A percentile compares a stretch with the other conserved stretches of the same genome.
Conservation (phyloP, 2,329 filamentous ascomycete species). For the Trichoderma sp. region DNA sequence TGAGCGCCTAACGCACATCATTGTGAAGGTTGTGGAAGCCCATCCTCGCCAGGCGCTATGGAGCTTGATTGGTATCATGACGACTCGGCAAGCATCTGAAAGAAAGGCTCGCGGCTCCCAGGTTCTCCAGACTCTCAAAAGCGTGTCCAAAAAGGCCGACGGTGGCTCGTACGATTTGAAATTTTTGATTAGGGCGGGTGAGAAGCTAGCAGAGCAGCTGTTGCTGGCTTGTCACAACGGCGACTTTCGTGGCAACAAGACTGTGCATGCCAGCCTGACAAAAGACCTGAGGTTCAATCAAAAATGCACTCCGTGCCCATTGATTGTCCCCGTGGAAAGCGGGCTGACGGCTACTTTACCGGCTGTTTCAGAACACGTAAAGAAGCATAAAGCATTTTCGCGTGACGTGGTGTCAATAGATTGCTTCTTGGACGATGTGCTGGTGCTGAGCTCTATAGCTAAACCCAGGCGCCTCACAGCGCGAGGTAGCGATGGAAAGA, state of each 20-base stretch:
- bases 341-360: conserved; percentile 83
- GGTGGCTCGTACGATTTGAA: conserved; percentile 62
- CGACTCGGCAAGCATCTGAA: conserved; percentile 70
- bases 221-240: conserved; percentile 78
- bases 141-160: conserved; percentile 54
- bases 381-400: conserved; percentile 83
- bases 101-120: conserved; percentile 57
- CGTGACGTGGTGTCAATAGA: conserved; percentile 82
- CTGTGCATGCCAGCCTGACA: conserved; percentile 69
- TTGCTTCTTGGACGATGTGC: conserved; percentile 80
- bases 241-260: conserved; percentile 68
- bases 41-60: conserved; percentile 91
- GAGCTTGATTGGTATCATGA: conserved; percentile 85
- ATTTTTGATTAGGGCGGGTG: conserved; percentile 72
- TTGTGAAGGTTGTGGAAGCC: conserved; percentile 80
- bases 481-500: conserved; percentile 82
- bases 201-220: conserved; percentile 80
- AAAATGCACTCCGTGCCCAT: conserved; percentile 75
- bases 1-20: conserved; percentile 73
- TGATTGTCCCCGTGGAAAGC: conserved; percentile 87
- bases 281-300: conserved; percentile 82
- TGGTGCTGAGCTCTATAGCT: conserved; percentile 87
- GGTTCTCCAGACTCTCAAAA: conserved; percentile 54
- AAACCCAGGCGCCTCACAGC: conserved; percentile 89
- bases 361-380: conserved; percentile 67